Conservation (phyloP, 129 eudicot species). For the Scalesia atractyloides region DNA sequence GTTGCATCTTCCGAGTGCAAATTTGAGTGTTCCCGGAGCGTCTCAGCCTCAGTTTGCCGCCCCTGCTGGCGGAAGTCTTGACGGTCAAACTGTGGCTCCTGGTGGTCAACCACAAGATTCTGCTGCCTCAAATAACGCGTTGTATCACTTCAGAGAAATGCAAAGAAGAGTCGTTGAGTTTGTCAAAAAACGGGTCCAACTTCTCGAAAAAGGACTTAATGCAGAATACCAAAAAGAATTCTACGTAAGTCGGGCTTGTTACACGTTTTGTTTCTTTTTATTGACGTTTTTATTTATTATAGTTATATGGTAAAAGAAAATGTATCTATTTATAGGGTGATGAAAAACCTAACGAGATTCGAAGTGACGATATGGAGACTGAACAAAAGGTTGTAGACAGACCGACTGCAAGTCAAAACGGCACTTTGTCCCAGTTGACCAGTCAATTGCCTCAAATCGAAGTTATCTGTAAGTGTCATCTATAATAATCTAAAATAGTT, state of each 20-base stretch:
- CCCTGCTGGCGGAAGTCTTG: conserved; percentile 44
- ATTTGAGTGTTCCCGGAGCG: conserved; percentile 52
- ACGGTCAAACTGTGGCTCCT: conserved; percentile 41
- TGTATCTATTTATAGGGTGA: conserved; percentile 48
- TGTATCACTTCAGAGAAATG: conserved; percentile 80
- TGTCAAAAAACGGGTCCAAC: conserved; percentile 81
- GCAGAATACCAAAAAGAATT: conserved; percentile 68
- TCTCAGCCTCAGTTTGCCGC: too few species aligned
- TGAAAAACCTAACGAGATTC: conserved; percentile 49
- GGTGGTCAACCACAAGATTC: conserved; percentile 52
- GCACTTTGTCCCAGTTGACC: conserved; percentile 36
- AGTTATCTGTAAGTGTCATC: conserved; percentile 48
- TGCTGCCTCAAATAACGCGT: conserved; percentile 43
- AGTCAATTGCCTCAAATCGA: conserved; percentile 61
- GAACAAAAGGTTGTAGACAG: conserved; percentile 47
- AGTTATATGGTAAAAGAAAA: not conserved
- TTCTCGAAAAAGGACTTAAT: conserved; percentile 82
- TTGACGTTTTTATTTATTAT: not conserved
- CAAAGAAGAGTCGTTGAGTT: conserved; percentile 93
- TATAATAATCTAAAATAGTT: not conserved
- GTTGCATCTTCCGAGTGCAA: conserved; percentile 64
- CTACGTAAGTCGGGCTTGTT: conserved; percentile 58
- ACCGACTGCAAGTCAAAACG: conserved; percentile 33
- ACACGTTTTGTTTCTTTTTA: not conserved
- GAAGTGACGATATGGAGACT: conserved; percentile 45